These are phyloP conservation scores for Penicillium sp. DNA, from an alignment of 2,329 filamentous ascomycete genomes.

Conservation along the genomic window DNA sequence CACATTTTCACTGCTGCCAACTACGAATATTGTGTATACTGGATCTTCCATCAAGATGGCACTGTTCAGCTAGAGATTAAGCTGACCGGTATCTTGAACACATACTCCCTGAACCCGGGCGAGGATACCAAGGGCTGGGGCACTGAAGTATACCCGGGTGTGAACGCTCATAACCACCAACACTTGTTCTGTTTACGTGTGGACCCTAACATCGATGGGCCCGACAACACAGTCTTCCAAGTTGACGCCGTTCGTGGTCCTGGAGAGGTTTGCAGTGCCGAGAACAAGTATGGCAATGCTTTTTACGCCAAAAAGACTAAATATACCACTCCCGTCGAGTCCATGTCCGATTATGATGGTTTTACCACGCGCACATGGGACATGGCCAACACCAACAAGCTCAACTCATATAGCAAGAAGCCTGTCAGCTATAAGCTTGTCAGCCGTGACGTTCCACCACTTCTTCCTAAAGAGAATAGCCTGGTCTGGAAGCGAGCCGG, in stretches of 20 bases:
- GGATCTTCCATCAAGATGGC: slow-evolving; percentile 90
- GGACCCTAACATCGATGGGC: slow-evolving; percentile 83
- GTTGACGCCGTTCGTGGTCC: slow-evolving; percentile 72
- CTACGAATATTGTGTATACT: slow-evolving; percentile 88
- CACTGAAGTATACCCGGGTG: slow-evolving; percentile 84
- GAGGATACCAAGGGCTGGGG: slow-evolving; percentile 87
- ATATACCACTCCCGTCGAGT: slow-evolving; percentile 67
- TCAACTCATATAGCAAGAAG: slow-evolving; percentile 86
- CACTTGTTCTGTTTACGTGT: slow-evolving; percentile 90
- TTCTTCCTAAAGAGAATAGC: slow-evolving; percentile 78
- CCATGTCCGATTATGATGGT: slow-evolving; percentile 79
- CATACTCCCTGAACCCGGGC: slow-evolving; percentile 75
- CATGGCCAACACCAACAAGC: slow-evolving; percentile 77
- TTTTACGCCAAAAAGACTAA: slow-evolving; percentile 85
- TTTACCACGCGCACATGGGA: slow-evolving; percentile 83
- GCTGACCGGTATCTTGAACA: slow-evolving; percentile 90
- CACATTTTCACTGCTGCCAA: slow-evolving; percentile 95
- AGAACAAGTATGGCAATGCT: slow-evolving; percentile 88
- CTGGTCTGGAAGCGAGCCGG: slow-evolving; percentile 88
- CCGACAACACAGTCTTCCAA: slow-evolving; percentile 81
- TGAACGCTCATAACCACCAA: slow-evolving; percentile 95
- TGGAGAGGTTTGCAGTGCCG: slow-evolving; percentile 73
- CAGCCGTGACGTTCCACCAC: slow-evolving; percentile 74
- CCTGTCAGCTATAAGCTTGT: slow-evolving; percentile 87
- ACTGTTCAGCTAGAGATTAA: slow-evolving; percentile 91